Evolutionary conservation across 2,329 filamentous ascomycete genomes (phyloP), one percentile per base, ranked within the genome.

Genomic region (Ilyonectria robusta): DNA sequence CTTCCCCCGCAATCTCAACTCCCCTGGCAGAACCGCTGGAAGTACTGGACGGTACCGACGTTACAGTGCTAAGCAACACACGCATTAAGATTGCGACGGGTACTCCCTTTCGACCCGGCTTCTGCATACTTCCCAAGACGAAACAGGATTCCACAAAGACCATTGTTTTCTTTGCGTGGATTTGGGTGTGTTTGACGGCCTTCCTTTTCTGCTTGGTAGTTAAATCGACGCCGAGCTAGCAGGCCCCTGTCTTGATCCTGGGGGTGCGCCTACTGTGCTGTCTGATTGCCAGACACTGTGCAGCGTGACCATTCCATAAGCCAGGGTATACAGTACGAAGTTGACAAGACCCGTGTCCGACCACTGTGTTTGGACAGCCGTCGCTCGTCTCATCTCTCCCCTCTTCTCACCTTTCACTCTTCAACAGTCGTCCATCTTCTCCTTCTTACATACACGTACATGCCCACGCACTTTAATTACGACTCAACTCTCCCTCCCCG

Each of bases 1-100:
- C 55, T 6, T 48, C 55, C 61, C 61, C 61, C 61, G 61, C 61
- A 64, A 54, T 64, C 55, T 47, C 50, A 53, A 21, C 50, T 37
- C 19, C 51, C 59, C 42, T 48, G 42, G 13, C 44, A 13, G n/a
- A 48, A 26, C 51, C 59, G 31, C 53, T 50, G 47, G 33, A n/a
- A 17, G 26, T n/a, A 21, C 19, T 15, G 13, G 29, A 6, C 31
- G 50, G 11, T 19, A 51, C 26, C 9, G 29, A 21, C 44, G 42
- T 29, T 21, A 47, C 48, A 47, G 35, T 10, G 15, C 35, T 23
- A 37, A 29, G 48, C 40, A 17, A 47, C 40, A 48, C 37, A 6
- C 40, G n/a, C 37, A 42, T 42, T 42, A n/a, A n/a, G 40, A 42
- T 42, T 42, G 15, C 17, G 19, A 42, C 40, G 40, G 40, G 2